These are phyloP conservation scores for Nepenthes mirabilis DNA, from an alignment of 148 eudicot species.

Conservation along the genomic window DNA sequence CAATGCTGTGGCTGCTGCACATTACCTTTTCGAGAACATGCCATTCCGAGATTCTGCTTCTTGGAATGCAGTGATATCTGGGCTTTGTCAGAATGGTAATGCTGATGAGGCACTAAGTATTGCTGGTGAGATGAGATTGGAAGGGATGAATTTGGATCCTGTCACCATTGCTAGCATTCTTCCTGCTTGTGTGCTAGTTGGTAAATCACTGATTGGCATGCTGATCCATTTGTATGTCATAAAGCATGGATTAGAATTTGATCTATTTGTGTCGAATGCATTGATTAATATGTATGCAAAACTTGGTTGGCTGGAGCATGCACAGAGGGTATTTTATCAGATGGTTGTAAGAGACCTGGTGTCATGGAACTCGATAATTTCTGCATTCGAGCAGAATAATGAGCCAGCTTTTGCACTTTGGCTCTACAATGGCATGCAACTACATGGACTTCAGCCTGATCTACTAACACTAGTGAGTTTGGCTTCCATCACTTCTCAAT, in stretches of 20 bases:
- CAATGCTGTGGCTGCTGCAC: slow-evolving; percentile 27
- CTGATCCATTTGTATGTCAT: slow-evolving; percentile 48
- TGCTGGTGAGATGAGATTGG: slow-evolving; percentile 36
- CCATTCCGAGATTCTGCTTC: slow-evolving; percentile 54
- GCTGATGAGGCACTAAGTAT: slow-evolving; percentile 33
- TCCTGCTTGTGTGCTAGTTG: slow-evolving; percentile 48
- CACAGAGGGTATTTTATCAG: slow-evolving; percentile 36
- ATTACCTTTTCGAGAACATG: slow-evolving; percentile 38
- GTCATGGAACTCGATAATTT: slow-evolving; percentile 64
- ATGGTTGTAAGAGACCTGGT: slow-evolving; percentile 47
- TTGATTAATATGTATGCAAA: slow-evolving; percentile 64
- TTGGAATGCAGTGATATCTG: slow-evolving; percentile 71
- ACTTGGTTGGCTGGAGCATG: slow-evolving; percentile 34
- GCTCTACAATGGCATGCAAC: slow-evolving; percentile 31
- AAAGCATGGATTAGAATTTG: slow-evolving; percentile 54
- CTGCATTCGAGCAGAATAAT: slow-evolving; percentile 62
- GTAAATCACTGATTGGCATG: slow-evolving; percentile 23
- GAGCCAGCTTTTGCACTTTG: slow-evolving; percentile 25
- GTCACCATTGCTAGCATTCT: slow-evolving; percentile 53
- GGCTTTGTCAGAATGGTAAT: slow-evolving; percentile 54
- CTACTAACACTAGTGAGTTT: slow-evolving; percentile 54
- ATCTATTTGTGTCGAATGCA: slow-evolving; percentile 53
- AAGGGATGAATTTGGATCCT: slow-evolving; percentile 38
- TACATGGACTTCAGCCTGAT: slow-evolving; percentile 40
- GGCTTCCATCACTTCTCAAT: slow-evolving; percentile 50